Evolutionary conservation across 179 eudicot species (phyloP).

Genomic region (Actinidia arguta): DNA sequence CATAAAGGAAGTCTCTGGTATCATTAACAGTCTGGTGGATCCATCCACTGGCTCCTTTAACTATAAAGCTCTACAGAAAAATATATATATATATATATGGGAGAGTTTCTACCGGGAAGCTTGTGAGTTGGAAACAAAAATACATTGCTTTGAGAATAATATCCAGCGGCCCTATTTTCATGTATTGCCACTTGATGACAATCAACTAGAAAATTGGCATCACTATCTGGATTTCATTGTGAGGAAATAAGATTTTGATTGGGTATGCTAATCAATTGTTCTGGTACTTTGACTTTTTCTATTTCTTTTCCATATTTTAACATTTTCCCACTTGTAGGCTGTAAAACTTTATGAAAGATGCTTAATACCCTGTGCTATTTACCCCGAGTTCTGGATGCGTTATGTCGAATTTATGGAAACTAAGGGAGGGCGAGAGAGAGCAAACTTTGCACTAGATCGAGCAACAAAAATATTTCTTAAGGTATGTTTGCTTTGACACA

Average conservation of each 20-base stretch:
- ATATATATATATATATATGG: conserved; percentile 61
- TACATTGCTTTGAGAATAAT: conserved; percentile 62
- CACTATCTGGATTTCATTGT: conserved; percentile 78
- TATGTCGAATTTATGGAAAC: conserved; percentile 84
- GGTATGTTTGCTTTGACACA: conserved; percentile 41
- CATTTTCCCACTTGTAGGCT: conserved; percentile 51
- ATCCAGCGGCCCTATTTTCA: conserved; percentile 68
- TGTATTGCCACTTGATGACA: conserved; percentile 75
- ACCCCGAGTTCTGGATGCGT: conserved; percentile 97
- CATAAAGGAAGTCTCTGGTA: conserved; percentile 51
- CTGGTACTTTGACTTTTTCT: conserved; percentile 17
- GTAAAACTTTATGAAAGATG: conserved; percentile 92
- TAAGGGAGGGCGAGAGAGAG: conserved; percentile 83
- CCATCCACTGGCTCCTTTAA: conserved; percentile 49
- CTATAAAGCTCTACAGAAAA: conserved; percentile 59
- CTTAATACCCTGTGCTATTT: conserved; percentile 83
- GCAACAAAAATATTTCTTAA: conserved; percentile 75
- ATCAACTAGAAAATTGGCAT: conserved; percentile 85
- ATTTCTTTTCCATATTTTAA: background rate
- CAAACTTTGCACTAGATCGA: conserved; percentile 72
- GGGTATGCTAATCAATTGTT: conserved; percentile 56
- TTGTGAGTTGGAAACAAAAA: conserved; percentile 61
- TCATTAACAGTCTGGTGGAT: conserved; percentile 63
- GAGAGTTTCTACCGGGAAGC: conserved; percentile 62
- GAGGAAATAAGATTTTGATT: conserved; percentile 83